Percentiles rank a stretch among this genome's conserved stretches.
These are phyloP conservation scores for Asterophora parasitica DNA, from an alignment of 768 basidiomycete genomes.

Conservation along the genomic window DNA sequence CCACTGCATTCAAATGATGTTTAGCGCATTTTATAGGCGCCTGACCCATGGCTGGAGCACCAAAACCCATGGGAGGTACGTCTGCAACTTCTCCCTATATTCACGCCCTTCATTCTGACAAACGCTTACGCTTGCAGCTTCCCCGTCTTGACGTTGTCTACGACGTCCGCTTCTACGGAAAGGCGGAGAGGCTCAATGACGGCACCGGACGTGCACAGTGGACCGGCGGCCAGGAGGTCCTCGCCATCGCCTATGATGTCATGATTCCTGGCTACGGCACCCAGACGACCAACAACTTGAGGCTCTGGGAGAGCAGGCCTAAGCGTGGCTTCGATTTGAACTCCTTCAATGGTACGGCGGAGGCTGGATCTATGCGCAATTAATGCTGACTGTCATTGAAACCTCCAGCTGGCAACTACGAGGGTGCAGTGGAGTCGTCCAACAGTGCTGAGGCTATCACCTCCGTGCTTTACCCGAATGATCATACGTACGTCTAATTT, in stretches of 20 bases:
- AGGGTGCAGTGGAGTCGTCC: conserved; percentile 79
- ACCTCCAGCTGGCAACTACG: conserved; percentile 81
- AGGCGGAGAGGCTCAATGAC: conserved; percentile 61
- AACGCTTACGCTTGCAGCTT: conserved; percentile 28
- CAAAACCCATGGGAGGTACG: conserved; percentile 80
- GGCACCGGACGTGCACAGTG: conserved; percentile 61
- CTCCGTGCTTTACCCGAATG: conserved; percentile 93
- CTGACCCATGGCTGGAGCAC: conserved; percentile 88
- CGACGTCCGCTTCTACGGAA: conserved; percentile 87
- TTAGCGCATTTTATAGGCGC: conserved; percentile 44
- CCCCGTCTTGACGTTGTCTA: conserved; percentile 81
- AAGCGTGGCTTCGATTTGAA: conserved; percentile 91
- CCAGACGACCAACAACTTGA: conserved; percentile 84
- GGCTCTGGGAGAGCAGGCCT: conserved; percentile 80
- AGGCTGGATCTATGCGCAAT: background rate
- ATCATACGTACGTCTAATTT: conserved; percentile 57
- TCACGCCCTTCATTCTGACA: background rate
- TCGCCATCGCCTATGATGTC: conserved; percentile 91
- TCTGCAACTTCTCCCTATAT: too few relatives aligned
- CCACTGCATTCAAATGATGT: background rate
- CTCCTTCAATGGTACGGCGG: conserved; percentile 79
- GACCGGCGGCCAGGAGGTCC: conserved; percentile 90
- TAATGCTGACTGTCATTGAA: background rate
- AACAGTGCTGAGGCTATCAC: conserved; percentile 94
- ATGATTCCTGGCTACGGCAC: conserved; percentile 89